Base-by-base conservation (phyloP, 495 filamentous ascomycete genomes). In the Melanomma pulvis-pyrius region DNA sequence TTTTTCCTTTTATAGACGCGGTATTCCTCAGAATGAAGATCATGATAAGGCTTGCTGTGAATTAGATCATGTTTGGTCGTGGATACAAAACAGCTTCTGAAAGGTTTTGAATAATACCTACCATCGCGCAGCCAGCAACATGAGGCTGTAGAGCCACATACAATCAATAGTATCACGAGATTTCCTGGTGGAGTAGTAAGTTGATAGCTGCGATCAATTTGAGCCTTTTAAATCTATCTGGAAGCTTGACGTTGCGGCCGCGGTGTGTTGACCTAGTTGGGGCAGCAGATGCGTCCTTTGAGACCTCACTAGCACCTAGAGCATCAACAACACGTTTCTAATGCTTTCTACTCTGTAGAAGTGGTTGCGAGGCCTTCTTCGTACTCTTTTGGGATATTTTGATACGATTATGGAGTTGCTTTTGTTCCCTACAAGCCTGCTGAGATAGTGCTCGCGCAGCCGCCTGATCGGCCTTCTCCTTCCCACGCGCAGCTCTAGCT, bases 131-230 rank as follows among this genome's bases (percentile, higher is more conserved):
- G n/a, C n/a, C n/a, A n/a, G n/a, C 44, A 53, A 53, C 3, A 24
- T 53, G 50, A 53, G 25, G 50, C 50, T 53, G n/a, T 53, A 25
- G 50, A 53, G 50, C 50, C 25, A 22, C 25, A 26, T 21, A 25
- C 50, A 53, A 53, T 7, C 5, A 21, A 6, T 25, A 24, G 5
- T 53, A 24, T 53, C 50, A 28, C 50, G 50, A 53, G 50, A 53
- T 26, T 53, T 53, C 25, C 4, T 53, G 22, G 50, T 30, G 50
- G 50, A 53, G 50, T 53, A 24, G 7, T 53, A 26, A 5, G 11
- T 26, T n/a, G 24, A 53, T 53, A 21, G 2, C 11, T 53, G 22
- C 50, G n/a, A 53, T 22, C 28, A 24, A 47, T 6, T n/a, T 22
- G 21, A 41, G 17, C 17, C 17, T 8, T 17, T 8, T 8, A 41